A percentile compares a stretch with the other conserved stretches of the same genome.
These are phyloP conservation scores for Arthrinium phaeospermum DNA, from an alignment of 2,329 filamentous ascomycete genomes.

Conservation along the genomic window DNA sequence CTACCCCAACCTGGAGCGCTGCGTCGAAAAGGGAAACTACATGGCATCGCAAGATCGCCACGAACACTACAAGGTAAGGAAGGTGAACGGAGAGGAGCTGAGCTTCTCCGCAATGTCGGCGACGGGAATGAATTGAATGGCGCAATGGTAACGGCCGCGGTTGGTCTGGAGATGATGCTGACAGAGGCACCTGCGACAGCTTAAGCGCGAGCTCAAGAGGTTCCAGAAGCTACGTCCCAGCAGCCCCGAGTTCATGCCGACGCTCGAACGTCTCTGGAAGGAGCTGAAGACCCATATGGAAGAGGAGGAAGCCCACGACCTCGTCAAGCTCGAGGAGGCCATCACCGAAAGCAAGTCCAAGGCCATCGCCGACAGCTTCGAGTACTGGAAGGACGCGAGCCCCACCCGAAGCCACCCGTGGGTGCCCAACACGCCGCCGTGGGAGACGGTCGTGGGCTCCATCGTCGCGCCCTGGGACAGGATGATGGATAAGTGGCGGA, in stretches of 20 bases:
- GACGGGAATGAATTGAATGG: neutral
- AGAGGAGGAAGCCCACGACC: constrained; percentile 49
- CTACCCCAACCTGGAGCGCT: constrained; percentile 51
- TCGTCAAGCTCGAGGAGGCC: constrained; percentile 47
- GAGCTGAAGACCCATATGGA: constrained; percentile 48
- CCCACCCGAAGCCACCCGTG: constrained; percentile 52
- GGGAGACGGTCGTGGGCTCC: constrained; percentile 40
- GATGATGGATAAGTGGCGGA: constrained; percentile 17
- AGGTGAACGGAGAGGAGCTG: neutral
- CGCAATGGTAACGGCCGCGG: neutral
- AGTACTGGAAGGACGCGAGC: constrained; percentile 52
- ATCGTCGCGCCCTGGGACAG: constrained; percentile 17
- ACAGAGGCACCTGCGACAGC: constrained; percentile 34
- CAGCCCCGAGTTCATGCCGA: constrained; percentile 47
- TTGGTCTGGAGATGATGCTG: neutral
- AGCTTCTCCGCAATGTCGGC: neutral
- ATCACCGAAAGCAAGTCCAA: constrained; percentile 40
- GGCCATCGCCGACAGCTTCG: constrained; percentile 45
- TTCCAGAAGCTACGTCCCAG: constrained; percentile 49
- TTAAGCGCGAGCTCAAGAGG: constrained; percentile 50
- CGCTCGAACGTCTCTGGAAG: constrained; percentile 47
- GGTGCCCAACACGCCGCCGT: constrained; percentile 52
- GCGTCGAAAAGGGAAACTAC: constrained; percentile 44
- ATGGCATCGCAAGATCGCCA: constrained; percentile 48
- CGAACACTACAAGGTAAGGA: constrained; percentile 8